phyloP scores from a whole-genome alignment of 352 stramenopile species.

The Ophiocytium majus region DNA sequence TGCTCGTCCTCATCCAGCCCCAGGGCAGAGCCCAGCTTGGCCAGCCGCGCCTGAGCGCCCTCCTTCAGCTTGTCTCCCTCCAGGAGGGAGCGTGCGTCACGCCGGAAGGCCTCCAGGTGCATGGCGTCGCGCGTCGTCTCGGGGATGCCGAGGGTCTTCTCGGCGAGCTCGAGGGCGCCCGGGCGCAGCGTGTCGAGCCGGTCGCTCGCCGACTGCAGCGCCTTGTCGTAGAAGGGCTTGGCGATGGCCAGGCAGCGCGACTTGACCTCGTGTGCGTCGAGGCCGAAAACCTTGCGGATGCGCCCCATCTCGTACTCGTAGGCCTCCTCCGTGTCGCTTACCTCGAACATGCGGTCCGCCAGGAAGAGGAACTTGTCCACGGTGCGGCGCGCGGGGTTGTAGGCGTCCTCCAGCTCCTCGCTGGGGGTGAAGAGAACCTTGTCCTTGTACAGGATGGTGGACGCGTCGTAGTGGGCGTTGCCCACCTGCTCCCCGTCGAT shows the following conservation, averaged over 20 bases:
- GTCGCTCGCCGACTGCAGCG: conserved; percentile 59
- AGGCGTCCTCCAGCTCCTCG: conserved; percentile 67
- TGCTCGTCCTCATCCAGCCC: conserved; percentile 32
- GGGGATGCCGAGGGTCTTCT: conserved; percentile 65
- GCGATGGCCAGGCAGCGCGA: conserved; percentile 32
- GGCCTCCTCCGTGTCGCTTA: conserved; percentile 68
- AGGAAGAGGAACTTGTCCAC: conserved; percentile 74
- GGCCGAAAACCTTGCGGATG: conserved; percentile 60
- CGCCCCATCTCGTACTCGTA: conserved; percentile 71
- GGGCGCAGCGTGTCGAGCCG: conserved; percentile 68
- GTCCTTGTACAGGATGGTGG: conserved; percentile 34
- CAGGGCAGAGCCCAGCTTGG: conserved; percentile 33
- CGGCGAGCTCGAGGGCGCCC: conserved; percentile 62
- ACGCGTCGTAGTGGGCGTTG: conserved; percentile 63
- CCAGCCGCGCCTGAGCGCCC: conserved; percentile 23
- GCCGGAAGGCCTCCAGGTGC: conserved; percentile 56
- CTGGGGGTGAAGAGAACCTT: conserved; percentile 63
- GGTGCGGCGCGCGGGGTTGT: conserved; percentile 64
- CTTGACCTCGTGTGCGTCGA: conserved; percentile 40
- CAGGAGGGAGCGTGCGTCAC: not conserved
- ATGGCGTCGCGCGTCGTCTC: conserved; percentile 63
- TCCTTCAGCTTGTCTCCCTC: conserved; percentile 10
- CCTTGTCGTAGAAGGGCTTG: conserved; percentile 51
- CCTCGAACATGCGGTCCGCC: conserved; percentile 64
- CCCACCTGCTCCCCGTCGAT: conserved; percentile 67